Evolutionary conservation across 2,329 filamentous ascomycete species (phyloP).

Genomic region (Phialemonium atrogriseum): DNA sequence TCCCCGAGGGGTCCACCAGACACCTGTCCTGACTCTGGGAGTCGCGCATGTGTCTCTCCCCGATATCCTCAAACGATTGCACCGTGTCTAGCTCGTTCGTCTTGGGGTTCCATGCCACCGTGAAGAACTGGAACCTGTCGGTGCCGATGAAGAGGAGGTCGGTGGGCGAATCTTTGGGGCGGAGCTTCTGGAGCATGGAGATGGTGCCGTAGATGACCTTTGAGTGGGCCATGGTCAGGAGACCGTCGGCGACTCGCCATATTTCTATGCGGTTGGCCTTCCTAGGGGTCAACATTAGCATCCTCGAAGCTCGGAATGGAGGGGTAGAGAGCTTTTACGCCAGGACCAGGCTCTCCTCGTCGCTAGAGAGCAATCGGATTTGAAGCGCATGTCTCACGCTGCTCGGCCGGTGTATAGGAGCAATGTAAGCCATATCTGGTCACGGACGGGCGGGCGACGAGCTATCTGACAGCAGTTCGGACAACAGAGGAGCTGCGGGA

Average conservation of each 20-base stretch:
- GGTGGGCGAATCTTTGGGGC: slow-evolving; percentile 62
- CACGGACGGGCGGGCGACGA: slow-evolving; percentile 5
- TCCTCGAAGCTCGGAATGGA: background rate
- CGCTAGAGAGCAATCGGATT: slow-evolving; percentile 63
- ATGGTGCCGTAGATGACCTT: slow-evolving; percentile 78
- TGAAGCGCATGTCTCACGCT: slow-evolving; percentile 85
- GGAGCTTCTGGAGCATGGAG: slow-evolving; percentile 73
- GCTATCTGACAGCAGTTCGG: slow-evolving; percentile 2
- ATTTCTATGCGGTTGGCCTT: slow-evolving; percentile 83
- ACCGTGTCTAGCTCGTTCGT: slow-evolving; percentile 41
- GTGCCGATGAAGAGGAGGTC: slow-evolving; percentile 92
- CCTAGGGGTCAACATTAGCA: slow-evolving; percentile 34
- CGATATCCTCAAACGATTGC: slow-evolving; percentile 41
- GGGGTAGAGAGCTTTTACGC: slow-evolving; percentile 57
- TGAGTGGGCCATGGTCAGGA: slow-evolving; percentile 56
- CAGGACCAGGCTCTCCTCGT: slow-evolving; percentile 76
- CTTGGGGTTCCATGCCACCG: slow-evolving; percentile 68
- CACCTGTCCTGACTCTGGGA: slow-evolving; percentile 77
- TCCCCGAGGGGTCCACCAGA: slow-evolving; percentile 71
- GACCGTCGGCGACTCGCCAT: slow-evolving; percentile 61
- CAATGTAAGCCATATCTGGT: slow-evolving; percentile 79
- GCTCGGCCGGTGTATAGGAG: slow-evolving; percentile 85
- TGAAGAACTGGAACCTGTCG: slow-evolving; percentile 85
- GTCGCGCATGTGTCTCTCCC: slow-evolving; percentile 60
- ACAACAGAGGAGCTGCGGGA: slow-evolving; percentile 8